Evolutionary conservation across 2,329 filamentous ascomycete genomes (phyloP).

Genomic region (Exserohilum rostratum): DNA sequence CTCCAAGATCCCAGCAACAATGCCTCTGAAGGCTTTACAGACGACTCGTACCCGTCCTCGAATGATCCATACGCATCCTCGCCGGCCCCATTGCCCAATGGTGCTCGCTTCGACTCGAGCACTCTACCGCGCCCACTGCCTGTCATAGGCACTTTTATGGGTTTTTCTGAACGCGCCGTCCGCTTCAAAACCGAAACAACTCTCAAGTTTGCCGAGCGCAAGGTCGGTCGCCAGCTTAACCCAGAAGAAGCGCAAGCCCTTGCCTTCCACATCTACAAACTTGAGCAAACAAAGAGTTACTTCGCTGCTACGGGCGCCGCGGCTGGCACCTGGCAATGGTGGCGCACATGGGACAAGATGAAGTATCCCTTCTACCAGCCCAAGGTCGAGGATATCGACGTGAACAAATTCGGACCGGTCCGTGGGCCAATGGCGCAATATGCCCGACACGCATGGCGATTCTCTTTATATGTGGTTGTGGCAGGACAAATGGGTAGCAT

Average conservation of each 20-base stretch:
- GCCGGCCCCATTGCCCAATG: slow-evolving; percentile 13
- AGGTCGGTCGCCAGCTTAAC: slow-evolving; percentile 47
- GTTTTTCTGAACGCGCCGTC: slow-evolving; percentile 33
- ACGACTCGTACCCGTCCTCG: slow-evolving; percentile 43
- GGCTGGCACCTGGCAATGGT: slow-evolving; percentile 43
- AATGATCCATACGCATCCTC: slow-evolving; percentile 45
- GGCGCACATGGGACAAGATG: slow-evolving; percentile 41
- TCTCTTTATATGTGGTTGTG: slow-evolving; percentile 32
- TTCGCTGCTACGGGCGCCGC: slow-evolving; percentile 44
- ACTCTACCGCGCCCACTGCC: slow-evolving; percentile 47
- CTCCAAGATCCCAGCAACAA: slow-evolving; percentile 46
- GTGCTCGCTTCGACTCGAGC: slow-evolving; percentile 45
- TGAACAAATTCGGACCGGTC: slow-evolving; percentile 46
- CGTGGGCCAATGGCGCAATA: slow-evolving; percentile 42
- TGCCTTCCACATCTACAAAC: slow-evolving; percentile 48
- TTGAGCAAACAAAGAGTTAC: slow-evolving; percentile 48
- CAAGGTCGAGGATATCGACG: slow-evolving; percentile 46
- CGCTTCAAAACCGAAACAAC: slow-evolving; percentile 40
- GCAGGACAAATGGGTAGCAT: slow-evolving; percentile 41
- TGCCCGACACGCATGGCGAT: slow-evolving; percentile 37
- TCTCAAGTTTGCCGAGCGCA: slow-evolving; percentile 40
- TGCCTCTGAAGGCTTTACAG: slow-evolving; percentile 40
- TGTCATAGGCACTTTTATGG: slow-evolving; percentile 39
- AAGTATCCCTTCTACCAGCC: slow-evolving; percentile 53
- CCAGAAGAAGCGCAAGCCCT: slow-evolving; percentile 53